A percentile compares a stretch with the other conserved stretches of the same genome.
These are phyloP conservation scores for Penicillium sclerotigenum DNA, from an alignment of 2,329 filamentous ascomycete species.

Conservation along the genomic window DNA sequence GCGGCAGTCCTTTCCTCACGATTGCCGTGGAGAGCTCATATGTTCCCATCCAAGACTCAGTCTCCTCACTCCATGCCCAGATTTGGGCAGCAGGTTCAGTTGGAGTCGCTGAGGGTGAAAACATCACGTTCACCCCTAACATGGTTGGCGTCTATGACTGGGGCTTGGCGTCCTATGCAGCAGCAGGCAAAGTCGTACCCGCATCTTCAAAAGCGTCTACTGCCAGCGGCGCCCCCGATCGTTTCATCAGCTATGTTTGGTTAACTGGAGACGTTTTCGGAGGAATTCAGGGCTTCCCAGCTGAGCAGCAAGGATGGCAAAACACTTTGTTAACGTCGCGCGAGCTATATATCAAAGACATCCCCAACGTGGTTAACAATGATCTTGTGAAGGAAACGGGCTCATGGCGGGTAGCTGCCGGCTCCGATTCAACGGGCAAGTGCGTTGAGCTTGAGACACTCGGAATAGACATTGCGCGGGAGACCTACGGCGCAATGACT, in stretches of 20 bases:
- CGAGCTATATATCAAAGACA: neutral
- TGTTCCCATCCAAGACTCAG: neutral
- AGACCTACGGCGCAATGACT: neutral
- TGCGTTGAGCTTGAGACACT: neutral
- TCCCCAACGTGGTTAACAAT: neutral
- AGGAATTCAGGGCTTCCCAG: neutral
- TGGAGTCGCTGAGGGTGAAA: neutral
- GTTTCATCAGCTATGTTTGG: neutral
- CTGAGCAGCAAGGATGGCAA: neutral
- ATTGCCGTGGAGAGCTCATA: neutral
- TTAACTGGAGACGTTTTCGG: neutral
- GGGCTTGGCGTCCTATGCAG: neutral
- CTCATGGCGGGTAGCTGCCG: neutral
- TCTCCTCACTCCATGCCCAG: neutral
- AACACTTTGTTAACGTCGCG: neutral
- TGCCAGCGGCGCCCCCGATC: neutral
- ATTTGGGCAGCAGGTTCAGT: neutral
- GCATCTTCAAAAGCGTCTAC: neutral
- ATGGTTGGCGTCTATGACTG: neutral
- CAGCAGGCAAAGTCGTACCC: neutral
- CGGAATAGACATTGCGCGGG: neutral
- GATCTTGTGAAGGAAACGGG: neutral
- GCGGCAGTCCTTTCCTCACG: neutral
- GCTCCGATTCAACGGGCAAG: neutral
- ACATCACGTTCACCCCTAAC: neutral